Percentiles rank a stretch among this genome's conserved stretches.
phyloP scores from a whole-genome alignment of 345 rosid species.

The Pistacia vera region DNA sequence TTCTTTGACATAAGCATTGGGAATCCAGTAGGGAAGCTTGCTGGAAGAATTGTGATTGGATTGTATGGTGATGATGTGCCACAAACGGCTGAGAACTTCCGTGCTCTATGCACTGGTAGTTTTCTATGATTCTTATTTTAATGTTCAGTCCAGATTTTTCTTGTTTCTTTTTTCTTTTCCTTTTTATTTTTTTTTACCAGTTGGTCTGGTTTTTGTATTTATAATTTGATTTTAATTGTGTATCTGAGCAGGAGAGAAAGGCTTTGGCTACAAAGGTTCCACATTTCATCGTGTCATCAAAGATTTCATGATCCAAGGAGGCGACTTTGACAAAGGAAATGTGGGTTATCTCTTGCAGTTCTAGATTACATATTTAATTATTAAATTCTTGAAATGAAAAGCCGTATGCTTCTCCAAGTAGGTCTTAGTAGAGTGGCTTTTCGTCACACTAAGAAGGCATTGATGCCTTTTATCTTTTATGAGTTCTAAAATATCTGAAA shows the following conservation, averaged over 20 bases:
- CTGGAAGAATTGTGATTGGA: conserved; percentile 89
- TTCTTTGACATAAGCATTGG: conserved; percentile 94
- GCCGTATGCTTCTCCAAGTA: neutral
- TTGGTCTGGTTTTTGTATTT: neutral
- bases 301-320: conserved; percentile 99
- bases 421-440: neutral
- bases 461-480: neutral
- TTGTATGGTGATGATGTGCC: conserved; percentile 96
- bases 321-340: conserved; percentile 97
- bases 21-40: conserved; percentile 85
- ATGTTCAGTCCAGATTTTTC: neutral
- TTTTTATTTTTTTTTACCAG: neutral
- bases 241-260: conserved; percentile 77
- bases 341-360: conserved; percentile 43
- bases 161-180: neutral
- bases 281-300: conserved; percentile 88
- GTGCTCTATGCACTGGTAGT: conserved; percentile 93
- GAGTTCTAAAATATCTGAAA: neutral
- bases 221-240: conserved; percentile 8
- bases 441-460: neutral
- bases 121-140: neutral
- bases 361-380: neutral
- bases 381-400: neutral
- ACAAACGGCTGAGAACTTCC: conserved; percentile 91
- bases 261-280: conserved; percentile 90